Evolutionary conservation across 495 filamentous ascomycete species (phyloP), one percentile per base, ranked within the genome.

Genomic region (Rusavskia elegans): DNA sequence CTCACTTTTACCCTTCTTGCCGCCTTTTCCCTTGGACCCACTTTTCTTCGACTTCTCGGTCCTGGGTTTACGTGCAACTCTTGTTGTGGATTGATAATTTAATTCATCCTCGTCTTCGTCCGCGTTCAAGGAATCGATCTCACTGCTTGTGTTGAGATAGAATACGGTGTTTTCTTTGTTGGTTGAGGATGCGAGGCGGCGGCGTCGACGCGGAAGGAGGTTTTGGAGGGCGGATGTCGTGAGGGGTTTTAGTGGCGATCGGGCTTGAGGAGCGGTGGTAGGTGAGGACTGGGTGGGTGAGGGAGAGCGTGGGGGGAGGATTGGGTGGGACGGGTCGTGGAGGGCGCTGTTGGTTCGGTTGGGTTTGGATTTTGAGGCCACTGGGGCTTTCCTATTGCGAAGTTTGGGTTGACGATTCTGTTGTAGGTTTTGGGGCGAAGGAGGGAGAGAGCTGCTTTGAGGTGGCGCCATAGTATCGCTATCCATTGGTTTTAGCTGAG

Each of bases 41-140:
- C 9, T 32, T 39, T 53, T 39, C 45, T 49, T 23, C 32, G 11
- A 11, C 42, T 44, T 32, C 17, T 23, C 32, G 37, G 11, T 5
- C 11, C 48, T 17, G 11, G 1, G n/a, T 27, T n/a, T 53, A 5
- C 27, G 44, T 11, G 46, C 49, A 32, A 51, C 29, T 29, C 52
- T 61, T 46, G 20, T 38, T 1, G 42, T 27, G 14, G 53, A 44
- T 14, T 58, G 53, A 23, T 56, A 53, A 27, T 48, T 57, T 2
- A 62, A 41, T 44, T 62, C 59, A 29, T 62, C 59, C 50, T 62
- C 52, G 35, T 62, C 59, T 40, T 59, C 54, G 25, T 46, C 52
- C n/a, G 55, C 49, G 29, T 36, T 45, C 9, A 45, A 39, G 11
- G 32, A 49, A 32, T 57, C 59, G 11, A 49, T 42, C 13, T 59